Evolutionary conservation across 1,284 basidiomycete species (phyloP), one percentile per base, ranked within the genome.

Genomic region (Irpex rosettiformis): DNA sequence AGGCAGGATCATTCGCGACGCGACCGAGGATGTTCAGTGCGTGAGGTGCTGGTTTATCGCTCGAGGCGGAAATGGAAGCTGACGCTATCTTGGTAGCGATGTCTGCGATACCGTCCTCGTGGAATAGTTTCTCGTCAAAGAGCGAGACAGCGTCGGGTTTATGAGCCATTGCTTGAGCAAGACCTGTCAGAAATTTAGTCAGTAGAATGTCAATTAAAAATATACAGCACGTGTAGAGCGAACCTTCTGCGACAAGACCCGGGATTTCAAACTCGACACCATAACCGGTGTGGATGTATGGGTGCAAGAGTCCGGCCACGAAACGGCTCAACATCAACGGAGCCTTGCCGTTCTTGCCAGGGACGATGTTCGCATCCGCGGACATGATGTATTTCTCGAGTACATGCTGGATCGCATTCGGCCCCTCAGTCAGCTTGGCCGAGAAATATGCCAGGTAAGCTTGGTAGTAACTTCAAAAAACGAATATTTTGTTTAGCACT

Each of bases 211-310:
- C 33, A 11, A 11, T 40, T 40, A 40, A 11, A 16, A 16, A 55
- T 27, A 52, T 10, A 54, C 7, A 11, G 53, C n/a, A 3, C 29
- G 30, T 11, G 11, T 37, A 22, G 13, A n/a, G 1, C 68, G 5
- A 55, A 84, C 86, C 86, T 78, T 89, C 86, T 2, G 82, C 81
- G 13, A 85, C 69, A 66, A 87, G 79, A 3, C 88, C 88, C 2
- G 77, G 77, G 11, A 88, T 66, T 3, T 78, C 77, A 63, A 89
- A 87, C 65, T 89, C 88, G 3, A 78, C 69, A 2, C 85, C 88
- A 67, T 85, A 86, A 1, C 84, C 86, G 1, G 75, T 64, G 60
- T 88, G 85, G 33, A 90, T 88, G 60, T 88, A 67, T 0, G 86
- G 85, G 60, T 90, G 88, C 0, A 89, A 48, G 11, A 88, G 69